phyloP scores from a whole-genome alignment of 2,329 filamentous ascomycete genomes.

The Fusarium odoratissimum region DNA sequence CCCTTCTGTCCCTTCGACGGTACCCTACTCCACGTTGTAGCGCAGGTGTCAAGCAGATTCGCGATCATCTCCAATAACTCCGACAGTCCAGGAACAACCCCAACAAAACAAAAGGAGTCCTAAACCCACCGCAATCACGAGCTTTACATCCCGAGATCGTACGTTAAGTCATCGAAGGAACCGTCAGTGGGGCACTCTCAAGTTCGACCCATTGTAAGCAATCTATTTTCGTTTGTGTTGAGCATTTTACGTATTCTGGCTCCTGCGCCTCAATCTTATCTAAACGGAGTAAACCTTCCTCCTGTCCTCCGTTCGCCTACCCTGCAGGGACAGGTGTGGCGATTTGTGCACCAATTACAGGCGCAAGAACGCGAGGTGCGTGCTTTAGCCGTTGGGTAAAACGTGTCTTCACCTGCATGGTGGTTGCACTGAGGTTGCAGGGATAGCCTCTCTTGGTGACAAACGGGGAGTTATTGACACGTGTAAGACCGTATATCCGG shows the following conservation, averaged over 20 bases:
- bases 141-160: not conserved
- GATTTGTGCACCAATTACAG: not conserved
- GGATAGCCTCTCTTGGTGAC: no score
- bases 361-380: not conserved
- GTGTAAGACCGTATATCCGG: no score
- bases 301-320: not conserved
- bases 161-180: not conserved
- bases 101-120: not conserved
- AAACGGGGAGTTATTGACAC: no score
- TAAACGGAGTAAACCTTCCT: not conserved
- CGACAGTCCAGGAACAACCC: not conserved
- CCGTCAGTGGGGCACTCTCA: not conserved
- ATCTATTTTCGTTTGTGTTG: not conserved
- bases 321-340: not conserved
- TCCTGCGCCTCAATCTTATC: not conserved
- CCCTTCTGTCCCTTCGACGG: not conserved
- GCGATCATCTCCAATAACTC: not conserved
- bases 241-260: not conserved
- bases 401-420: not conserved
- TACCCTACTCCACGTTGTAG: not conserved
- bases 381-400: not conserved
- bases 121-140: not conserved
- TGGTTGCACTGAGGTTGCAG: no score
- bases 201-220: not conserved
- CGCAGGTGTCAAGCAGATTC: not conserved